These are phyloP conservation scores for Cairneyella variabilis DNA, from an alignment of 495 filamentous ascomycete species.

Conservation along the genomic window DNA sequence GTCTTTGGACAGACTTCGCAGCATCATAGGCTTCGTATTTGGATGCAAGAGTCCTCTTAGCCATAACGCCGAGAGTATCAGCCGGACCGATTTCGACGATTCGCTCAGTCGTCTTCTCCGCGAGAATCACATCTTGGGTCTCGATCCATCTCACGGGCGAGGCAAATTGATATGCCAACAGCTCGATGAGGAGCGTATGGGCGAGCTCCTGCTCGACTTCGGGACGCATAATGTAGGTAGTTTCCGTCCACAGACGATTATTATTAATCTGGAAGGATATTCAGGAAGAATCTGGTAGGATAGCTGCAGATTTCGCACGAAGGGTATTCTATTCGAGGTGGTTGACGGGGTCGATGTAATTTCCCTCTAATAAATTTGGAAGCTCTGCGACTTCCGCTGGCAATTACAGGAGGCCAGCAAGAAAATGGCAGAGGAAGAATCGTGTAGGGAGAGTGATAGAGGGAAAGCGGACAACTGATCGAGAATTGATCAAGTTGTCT, in stretches of 20 bases:
- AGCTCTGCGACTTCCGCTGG: neutral
- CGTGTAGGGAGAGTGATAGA: neutral
- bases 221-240: slow-evolving; percentile 73
- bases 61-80: slow-evolving; percentile 98
- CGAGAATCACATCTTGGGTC: slow-evolving; percentile 98
- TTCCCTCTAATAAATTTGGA: neutral
- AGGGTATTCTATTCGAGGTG: neutral
- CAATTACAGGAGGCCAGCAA: slow-evolving; percentile 11
- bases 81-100: slow-evolving; percentile 97
- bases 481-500: slow-evolving; percentile 15
- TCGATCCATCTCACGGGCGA: slow-evolving; percentile 99
- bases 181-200: slow-evolving; percentile 95
- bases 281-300: neutral
- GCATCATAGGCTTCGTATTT: slow-evolving; percentile 99
- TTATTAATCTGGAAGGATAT: neutral
- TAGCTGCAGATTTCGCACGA: neutral
- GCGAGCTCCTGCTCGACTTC: slow-evolving; percentile 98
- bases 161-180: slow-evolving; percentile 98
- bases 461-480: slow-evolving; percentile 17
- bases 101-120: slow-evolving; percentile 90
- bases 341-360: neutral
- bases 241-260: slow-evolving; percentile 27
- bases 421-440: neutral
- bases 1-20: slow-evolving; percentile 88
- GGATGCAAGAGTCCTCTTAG: slow-evolving; percentile 88